These are phyloP conservation scores for Pseudonectria foliicola DNA, from an alignment of 2,329 filamentous ascomycete species.

Conservation along the genomic window DNA sequence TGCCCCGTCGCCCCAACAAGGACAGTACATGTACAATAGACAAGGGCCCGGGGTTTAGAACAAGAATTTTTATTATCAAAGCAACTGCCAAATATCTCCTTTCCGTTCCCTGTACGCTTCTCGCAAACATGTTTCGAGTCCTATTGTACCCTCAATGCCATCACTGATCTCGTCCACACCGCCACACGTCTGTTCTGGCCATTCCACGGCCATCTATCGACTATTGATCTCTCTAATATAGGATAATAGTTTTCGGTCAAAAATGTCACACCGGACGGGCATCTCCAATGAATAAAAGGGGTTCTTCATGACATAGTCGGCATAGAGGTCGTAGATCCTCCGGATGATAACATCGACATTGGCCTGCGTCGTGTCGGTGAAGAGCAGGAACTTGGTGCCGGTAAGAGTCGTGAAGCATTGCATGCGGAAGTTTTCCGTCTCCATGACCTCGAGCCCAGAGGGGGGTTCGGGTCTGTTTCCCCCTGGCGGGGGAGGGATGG, in stretches of 20 bases:
- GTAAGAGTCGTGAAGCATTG: constrained; percentile 95
- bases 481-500: constrained; percentile 29
- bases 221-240: constrained; percentile 71
- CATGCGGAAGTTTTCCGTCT: constrained; percentile 88
- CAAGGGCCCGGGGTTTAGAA: constrained; percentile 20
- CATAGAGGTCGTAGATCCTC: constrained; percentile 88
- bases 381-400: constrained; percentile 90
- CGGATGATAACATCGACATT: constrained; percentile 80
- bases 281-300: constrained; percentile 98
- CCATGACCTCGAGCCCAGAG: constrained; percentile 83
- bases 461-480: constrained; percentile 52
- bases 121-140: neutral
- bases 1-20: constrained; percentile 28
- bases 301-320: constrained; percentile 99
- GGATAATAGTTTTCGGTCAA: constrained; percentile 76
- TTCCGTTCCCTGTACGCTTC: neutral
- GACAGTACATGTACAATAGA: constrained; percentile 27
- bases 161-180: too few species aligned
- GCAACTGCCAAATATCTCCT: constrained; percentile 13
- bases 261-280: constrained; percentile 91
- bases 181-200: too few species aligned
- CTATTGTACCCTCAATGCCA: constrained; percentile 4
- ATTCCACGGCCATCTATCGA: constrained; percentile 28
- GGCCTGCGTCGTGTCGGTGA: constrained; percentile 81
- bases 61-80: constrained; percentile 17